Evolutionary conservation across 257 asterid species (phyloP).

Genomic region (Plantago ovata): DNA sequence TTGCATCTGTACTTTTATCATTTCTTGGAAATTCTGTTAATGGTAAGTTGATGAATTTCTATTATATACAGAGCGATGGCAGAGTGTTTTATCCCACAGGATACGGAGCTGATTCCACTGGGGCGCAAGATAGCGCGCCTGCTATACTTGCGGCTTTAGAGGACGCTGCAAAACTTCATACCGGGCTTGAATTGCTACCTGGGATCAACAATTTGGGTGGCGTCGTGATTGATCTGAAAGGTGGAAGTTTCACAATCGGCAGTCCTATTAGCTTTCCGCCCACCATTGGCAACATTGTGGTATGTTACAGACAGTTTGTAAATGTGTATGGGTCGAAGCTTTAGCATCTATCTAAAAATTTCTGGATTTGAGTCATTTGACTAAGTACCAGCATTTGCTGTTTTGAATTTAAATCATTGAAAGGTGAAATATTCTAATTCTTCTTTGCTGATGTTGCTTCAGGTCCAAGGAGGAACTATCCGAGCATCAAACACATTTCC

Average conservation of each 20-base stretch:
- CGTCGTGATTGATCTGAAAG: slow-evolving; percentile 48
- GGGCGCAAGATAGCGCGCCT: slow-evolving; percentile 40
- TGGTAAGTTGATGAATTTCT: neutral
- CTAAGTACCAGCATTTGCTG: too few species aligned
- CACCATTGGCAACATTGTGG: slow-evolving; percentile 50
- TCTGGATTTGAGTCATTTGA: too few species aligned
- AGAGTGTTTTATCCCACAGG: slow-evolving; percentile 53
- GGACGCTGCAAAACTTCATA: slow-evolving; percentile 35
- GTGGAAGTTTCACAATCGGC: slow-evolving; percentile 43
- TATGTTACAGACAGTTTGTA: slow-evolving; percentile 16
- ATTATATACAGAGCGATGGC: slow-evolving; percentile 35
- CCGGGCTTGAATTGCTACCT: slow-evolving; percentile 36
- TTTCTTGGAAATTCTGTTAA: neutral
- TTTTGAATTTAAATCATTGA: too few species aligned
- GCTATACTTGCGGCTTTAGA: slow-evolving; percentile 38
- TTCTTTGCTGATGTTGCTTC: too few species aligned
- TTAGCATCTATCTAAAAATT: too few species aligned
- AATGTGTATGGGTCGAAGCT: too few species aligned
- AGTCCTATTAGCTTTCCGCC: slow-evolving; percentile 50
- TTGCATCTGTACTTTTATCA: neutral
- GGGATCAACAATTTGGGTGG: slow-evolving; percentile 66
- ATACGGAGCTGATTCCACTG: slow-evolving; percentile 66
- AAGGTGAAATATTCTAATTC: neutral
- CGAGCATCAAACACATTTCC: slow-evolving; percentile 56
- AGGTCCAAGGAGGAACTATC: slow-evolving; percentile 52